These are phyloP conservation scores for Candida ulmi DNA, from an alignment of 805 yeast genomes.

Conservation along the genomic window DNA sequence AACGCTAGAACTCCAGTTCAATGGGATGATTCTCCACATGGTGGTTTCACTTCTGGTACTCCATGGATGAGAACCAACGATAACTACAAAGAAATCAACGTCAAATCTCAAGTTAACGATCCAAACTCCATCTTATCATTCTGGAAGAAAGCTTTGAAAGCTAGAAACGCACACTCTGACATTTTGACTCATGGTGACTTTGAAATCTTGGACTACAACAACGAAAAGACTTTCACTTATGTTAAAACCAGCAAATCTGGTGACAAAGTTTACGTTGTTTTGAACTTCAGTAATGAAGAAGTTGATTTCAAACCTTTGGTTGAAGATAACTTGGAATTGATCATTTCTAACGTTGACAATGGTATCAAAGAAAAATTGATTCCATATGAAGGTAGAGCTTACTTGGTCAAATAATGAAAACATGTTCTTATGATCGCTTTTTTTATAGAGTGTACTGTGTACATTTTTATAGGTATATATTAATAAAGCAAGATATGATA, in stretches of 20 bases:
- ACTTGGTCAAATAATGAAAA: slow-evolving; percentile 15
- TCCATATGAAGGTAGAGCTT: slow-evolving; percentile 43
- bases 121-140: slow-evolving; percentile 40
- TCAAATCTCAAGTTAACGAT: slow-evolving; percentile 38
- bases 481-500: too few relatives aligned
- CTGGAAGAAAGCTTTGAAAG: slow-evolving; percentile 37
- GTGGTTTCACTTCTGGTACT: slow-evolving; percentile 41
- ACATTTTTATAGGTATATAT: too few relatives aligned
- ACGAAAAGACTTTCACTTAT: slow-evolving; percentile 36
- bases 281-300: slow-evolving; percentile 36
- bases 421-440: too few relatives aligned
- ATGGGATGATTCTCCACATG: slow-evolving; percentile 40
- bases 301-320: slow-evolving; percentile 27
- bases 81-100: slow-evolving; percentile 44
- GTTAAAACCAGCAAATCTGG: slow-evolving; percentile 30
- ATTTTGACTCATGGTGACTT: slow-evolving; percentile 41
- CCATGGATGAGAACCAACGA: slow-evolving; percentile 54
- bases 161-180: slow-evolving; percentile 41
- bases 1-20: slow-evolving; percentile 53
- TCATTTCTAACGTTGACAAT: slow-evolving; percentile 28
- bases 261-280: slow-evolving; percentile 31
- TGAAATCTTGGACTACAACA: slow-evolving; percentile 37
- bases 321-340: slow-evolving; percentile 25
- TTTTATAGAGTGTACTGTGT: too few relatives aligned
- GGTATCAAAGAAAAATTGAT: slow-evolving; percentile 24